Conservation (phyloP, 2,329 filamentous ascomycete genomes). For the Colletotrichum trifolii region DNA sequence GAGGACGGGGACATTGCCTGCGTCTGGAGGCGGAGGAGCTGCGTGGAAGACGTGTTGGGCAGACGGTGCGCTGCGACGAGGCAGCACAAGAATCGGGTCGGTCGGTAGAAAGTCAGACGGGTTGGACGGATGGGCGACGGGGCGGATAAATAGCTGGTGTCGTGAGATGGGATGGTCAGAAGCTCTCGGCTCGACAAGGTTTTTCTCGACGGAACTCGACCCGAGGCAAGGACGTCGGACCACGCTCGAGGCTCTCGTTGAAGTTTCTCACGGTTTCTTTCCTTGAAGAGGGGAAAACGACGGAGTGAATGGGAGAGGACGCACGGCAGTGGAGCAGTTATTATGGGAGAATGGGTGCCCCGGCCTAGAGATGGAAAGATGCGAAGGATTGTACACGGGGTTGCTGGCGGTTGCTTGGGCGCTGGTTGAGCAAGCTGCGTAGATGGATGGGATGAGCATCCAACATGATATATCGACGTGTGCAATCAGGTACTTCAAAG, state of each 20-base stretch:
- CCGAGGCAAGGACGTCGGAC: slow-evolving; percentile 11
- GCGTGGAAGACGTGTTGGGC: slow-evolving; percentile 39
- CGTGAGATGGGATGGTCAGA: neutral
- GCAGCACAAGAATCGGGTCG: slow-evolving; percentile 23
- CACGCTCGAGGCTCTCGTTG: slow-evolving; percentile 23
- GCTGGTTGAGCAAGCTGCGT: neutral
- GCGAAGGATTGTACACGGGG: slow-evolving; percentile 27
- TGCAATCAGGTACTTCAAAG: neutral
- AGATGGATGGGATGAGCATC: neutral
- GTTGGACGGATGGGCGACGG: slow-evolving; percentile 1
- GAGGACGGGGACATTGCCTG: slow-evolving; percentile 64
- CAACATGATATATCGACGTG: neutral
- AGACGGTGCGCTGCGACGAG: slow-evolving; percentile 30
- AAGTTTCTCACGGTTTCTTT: slow-evolving; percentile 17
- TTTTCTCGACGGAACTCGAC: neutral
- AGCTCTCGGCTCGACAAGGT: slow-evolving; percentile 7
- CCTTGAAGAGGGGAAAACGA: slow-evolving; percentile 11
- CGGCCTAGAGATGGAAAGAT: slow-evolving; percentile 15
- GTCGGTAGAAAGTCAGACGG: slow-evolving; percentile 16
- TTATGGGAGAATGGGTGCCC: slow-evolving; percentile 27
- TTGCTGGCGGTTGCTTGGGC: slow-evolving; percentile 11
- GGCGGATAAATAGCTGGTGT: slow-evolving; percentile 3
- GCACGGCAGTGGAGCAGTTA: slow-evolving; percentile 36
- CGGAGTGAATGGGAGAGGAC: slow-evolving; percentile 18
- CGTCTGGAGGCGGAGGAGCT: slow-evolving; percentile 39